Evolutionary conservation across 139 green algal species (phyloP).

Genomic region (Coelastrella sp.): DNA sequence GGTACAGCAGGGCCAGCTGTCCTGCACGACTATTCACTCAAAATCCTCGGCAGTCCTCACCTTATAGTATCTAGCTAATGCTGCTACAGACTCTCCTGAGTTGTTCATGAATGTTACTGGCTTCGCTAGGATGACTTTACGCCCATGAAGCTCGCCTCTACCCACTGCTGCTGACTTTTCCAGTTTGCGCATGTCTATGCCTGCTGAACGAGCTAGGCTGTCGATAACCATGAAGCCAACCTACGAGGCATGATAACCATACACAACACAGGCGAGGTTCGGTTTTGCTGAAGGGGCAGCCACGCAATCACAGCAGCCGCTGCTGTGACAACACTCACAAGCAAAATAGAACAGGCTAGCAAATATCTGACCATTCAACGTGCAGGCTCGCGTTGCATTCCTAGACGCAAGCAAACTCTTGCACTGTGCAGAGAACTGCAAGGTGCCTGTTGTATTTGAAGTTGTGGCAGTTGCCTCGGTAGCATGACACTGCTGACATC

Average conservation of each 20-base stretch:
- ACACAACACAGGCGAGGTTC: neutral
- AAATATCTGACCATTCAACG: too few species aligned
- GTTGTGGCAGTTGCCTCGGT: too few species aligned
- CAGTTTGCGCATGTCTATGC: constrained; percentile 74
- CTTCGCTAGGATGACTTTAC: constrained; percentile 53
- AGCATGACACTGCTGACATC: neutral
- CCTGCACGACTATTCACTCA: neutral
- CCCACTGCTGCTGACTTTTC: constrained; percentile 81
- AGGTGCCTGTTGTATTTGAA: too few species aligned
- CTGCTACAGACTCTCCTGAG: constrained; percentile 82
- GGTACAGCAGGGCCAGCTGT: neutral
- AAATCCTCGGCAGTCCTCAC: too few species aligned
- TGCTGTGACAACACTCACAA: too few species aligned
- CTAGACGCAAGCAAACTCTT: too few species aligned
- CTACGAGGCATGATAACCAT: constrained; percentile 32
- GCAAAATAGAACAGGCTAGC: too few species aligned
- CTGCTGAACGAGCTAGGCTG: constrained; percentile 65
- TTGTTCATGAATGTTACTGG: constrained; percentile 76
- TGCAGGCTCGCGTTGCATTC: too few species aligned
- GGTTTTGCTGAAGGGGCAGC: neutral
- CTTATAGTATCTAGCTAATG: constrained; percentile 81
- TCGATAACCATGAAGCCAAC: constrained; percentile 90
- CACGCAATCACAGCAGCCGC: too few species aligned
- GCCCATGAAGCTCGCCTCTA: constrained; percentile 8
- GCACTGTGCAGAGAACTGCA: too few species aligned